These are phyloP conservation scores for Plasmodium fragile DNA, from an alignment of 169 alveolate genomes.

Conservation along the genomic window DNA sequence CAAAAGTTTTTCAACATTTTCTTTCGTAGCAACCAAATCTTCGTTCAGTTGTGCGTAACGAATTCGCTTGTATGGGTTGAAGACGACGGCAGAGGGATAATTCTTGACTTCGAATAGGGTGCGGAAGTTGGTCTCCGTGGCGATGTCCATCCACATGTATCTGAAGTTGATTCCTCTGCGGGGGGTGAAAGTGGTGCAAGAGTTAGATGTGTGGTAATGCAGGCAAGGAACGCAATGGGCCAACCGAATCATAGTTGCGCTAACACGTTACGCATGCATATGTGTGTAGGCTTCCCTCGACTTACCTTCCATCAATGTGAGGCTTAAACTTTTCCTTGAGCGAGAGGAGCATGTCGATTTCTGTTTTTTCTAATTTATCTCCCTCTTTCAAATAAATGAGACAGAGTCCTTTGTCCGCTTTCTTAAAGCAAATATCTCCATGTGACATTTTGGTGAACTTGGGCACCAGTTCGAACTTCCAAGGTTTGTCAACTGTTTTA, in stretches of 20 bases:
- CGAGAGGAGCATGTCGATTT: slow-evolving; percentile 86
- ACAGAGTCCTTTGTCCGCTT: slow-evolving; percentile 85
- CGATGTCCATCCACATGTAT: slow-evolving; percentile 92
- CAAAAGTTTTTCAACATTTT: slow-evolving; percentile 83
- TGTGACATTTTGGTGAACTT: slow-evolving; percentile 88
- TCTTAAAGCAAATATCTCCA: slow-evolving; percentile 90
- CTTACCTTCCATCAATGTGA: slow-evolving; percentile 83
- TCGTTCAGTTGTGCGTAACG: slow-evolving; percentile 85
- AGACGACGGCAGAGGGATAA: slow-evolving; percentile 89
- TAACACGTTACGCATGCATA: background rate
- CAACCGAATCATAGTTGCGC: background rate
- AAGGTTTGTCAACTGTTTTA: slow-evolving; percentile 89
- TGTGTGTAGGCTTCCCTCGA: background rate
- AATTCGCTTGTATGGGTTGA: slow-evolving; percentile 88
- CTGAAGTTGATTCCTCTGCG: slow-evolving; percentile 84
- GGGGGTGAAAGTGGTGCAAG: background rate
- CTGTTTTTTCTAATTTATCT: slow-evolving; percentile 79
- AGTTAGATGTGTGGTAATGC: background rate
- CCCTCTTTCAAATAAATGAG: slow-evolving; percentile 88
- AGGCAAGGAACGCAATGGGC: background rate
- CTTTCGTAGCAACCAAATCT: slow-evolving; percentile 80
- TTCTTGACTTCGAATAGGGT: slow-evolving; percentile 79
- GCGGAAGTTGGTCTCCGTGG: slow-evolving; percentile 84
- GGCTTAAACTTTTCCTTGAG: slow-evolving; percentile 87
- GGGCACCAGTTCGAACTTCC: slow-evolving; percentile 88